Base-by-base conservation (phyloP, 257 asterid species). In the Capsicum chinense region DNA sequence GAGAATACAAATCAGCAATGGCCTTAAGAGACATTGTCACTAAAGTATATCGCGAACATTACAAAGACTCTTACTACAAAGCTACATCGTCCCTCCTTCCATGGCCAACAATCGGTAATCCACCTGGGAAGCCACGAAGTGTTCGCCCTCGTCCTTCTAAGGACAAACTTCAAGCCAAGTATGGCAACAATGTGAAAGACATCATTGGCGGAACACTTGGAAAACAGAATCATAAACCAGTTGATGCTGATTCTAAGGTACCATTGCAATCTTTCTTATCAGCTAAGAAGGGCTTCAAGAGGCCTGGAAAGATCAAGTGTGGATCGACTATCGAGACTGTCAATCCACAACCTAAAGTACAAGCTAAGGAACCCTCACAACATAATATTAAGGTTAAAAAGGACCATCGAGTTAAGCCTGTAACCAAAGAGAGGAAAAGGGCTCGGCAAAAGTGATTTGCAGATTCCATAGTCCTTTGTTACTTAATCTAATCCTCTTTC, bases 41-140 rank as follows among this genome's bases (percentile, higher is more conserved):
- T 89, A 92, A 85, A 84, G 90, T 91, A 58, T 93, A 90, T 89
- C 89, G 88, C 86, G 87, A 90, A 67, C 90, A 86, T 78, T 88
- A 85, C 83, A 86, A 83, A 71, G 87, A 87, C n/a, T 81, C 84
- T 33, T 63, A 83, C 85, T 78, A 88, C 76, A 91, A 89, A 84
- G 90, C 93, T 71, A 85, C 93, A 3, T 88, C 93, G 0, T 86
- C 89, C 62, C 87, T 88, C 79, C 85, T 90, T 21, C 91, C 92
- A 9, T 67, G 70, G 52, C 79, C 82, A 47, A 83, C 88, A 3
- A 70, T 88, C 7, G 91, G 92, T 60, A 86, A 93, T 79, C 97
- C 93, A 82, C 98, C 99, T 0, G 95, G 90, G 87, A 94, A 88
- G 88, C 97, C 98, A 13, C 88, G 98, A 9, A 94, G 97, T 15